Evolutionary conservation across 108 stramenopile genomes (phyloP), one percentile per base, ranked within the genome.

Genomic region (Asterionellopsis glacialis): DNA sequence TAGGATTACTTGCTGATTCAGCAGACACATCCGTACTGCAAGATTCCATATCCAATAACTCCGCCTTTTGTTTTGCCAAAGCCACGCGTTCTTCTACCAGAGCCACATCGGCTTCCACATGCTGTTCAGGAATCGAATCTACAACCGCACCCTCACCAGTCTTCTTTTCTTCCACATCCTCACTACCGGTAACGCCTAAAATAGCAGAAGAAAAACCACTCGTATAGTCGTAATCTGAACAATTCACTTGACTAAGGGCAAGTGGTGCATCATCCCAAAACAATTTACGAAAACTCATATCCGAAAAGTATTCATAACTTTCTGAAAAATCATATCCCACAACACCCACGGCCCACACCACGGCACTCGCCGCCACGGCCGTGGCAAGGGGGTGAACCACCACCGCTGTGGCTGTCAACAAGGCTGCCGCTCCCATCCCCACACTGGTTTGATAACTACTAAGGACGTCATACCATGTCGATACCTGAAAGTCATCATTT

Each of bases 311-410:
- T 5, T 72, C 71, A 42, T 77, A 68, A 16, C 54, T 39, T 33
- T 33, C 33, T 7, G 33, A 33, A 33, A 33, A 33, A 33, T 33
- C 33, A 41, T 40, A 55, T 12, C 53, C 51, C 14, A 67, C 64
- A 11, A 66, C 68, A 16, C 52, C 53, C 33, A 69, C n/a, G 7
- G 77, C 61, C 26, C 72, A 58, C 15, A 68, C 39, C 7, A 66
- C 73, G 1, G 78, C 74, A 1, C 70, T 15, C 1, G 69, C 73
- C 5, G 73, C 78, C 1, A 64, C 73, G 0, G 70, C 13, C 33
- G 69, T 70, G 9, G 74, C 15, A 2, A 74, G 3, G 6, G 78
- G 78, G 67, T 79, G 75, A 12, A 69, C 16, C 23, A 65, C 44
- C 18, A 60, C 61, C 21, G 65, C 48, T 3, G 67, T 64, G 5